Base-by-base conservation (phyloP, 2,329 filamentous ascomycete species). In the Cordyceps javanica region DNA sequence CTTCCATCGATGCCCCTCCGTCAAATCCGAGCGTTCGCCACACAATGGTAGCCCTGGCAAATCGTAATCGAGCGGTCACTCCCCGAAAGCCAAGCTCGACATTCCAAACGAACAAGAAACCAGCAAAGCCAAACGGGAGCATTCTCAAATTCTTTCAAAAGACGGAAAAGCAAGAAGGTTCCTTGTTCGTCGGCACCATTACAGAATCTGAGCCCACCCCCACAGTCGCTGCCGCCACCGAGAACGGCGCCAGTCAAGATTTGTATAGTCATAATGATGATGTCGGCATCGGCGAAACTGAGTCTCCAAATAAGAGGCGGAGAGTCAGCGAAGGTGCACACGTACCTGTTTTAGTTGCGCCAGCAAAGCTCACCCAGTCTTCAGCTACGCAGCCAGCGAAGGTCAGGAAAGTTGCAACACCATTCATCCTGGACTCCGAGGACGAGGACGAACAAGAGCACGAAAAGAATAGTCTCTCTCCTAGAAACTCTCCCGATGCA, bases 81-180 rank as follows among this genome's bases (percentile, higher is more conserved):
- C 69, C 71, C 26, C 69, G 62, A 60, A 74, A 72, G 58, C 58
- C 69, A 14, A 51, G 59, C 11, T 58, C 64, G 3, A 49, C 58
- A 21, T 61, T 63, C 3, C 59, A 64, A 26, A 50, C 65, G 5
- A 58, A 66, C n/a, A 73, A 72, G 62, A 74, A 71, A 52, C 66
- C 74, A 3, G 63, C 65, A 21, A 74, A 73, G 39, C 73, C 75
- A 0, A 90, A 89, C 64, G 76, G 78, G 7, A 90, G 85, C 61
- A 90, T 91, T 32, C 72, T 90, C 14, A 90, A 73, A 61, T 91
- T 90, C 69, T 91, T 91, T 68, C 85, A 88, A 66, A 91, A 90
- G 66, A 77, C 82, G 0, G 80, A 83, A 39, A 80, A 81, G 54
- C 74, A 80, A 58, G 78, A 87, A 61, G 75, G 85, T 57, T 75